Base-by-base conservation (phyloP, 2,329 filamentous ascomycete species). In the Ophiostoma sp. region DNA sequence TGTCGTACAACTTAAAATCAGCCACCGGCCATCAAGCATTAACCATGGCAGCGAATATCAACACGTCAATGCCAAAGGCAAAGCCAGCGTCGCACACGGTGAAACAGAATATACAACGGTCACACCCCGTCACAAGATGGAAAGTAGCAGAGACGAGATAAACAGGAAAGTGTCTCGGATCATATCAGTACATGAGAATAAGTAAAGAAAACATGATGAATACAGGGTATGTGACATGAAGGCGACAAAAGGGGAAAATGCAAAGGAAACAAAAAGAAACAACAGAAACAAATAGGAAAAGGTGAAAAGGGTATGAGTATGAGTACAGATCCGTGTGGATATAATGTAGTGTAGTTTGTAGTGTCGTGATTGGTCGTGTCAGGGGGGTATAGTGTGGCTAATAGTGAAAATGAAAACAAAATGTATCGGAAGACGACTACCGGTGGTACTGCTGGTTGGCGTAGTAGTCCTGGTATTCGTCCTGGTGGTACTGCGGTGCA, bases 271-370 rank as follows among this genome's bases (percentile, higher is more conserved):
- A 35, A 33, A 11, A 6, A 64, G 52, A 23, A 13, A 35, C 39
- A 39, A 36, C 15, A 65, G 27, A 31, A 31, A 31, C 1, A 31
- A 31, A 65, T n/a, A 8, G 3, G 10, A 39, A 15, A 39, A 23
- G 23, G 11, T 10, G 20, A 23, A 65, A 20, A 39, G 35, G 20
- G 10, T 39, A 65, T n/a, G 62, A 6, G 60, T 36, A 65, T 39
- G n/a, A 65, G 62, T 65, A 65, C 62, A 65, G 62, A 65, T 65
- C 62, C 62, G 62, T 41, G 62, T 65, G 62, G 62, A 65, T 65
- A 17, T 23, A 39, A 35, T 65, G 62, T 27, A 65, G 11, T 35
- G 31, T 64, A 35, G 44, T 17, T 48, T 20, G 44, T 48, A 7
- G 44, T n/a, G 36, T 39, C 36, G 36, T 39, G 13, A 11, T 11